Evolutionary conservation across 305 asterid species (phyloP).

Genomic region (Euphrasia arctica): DNA sequence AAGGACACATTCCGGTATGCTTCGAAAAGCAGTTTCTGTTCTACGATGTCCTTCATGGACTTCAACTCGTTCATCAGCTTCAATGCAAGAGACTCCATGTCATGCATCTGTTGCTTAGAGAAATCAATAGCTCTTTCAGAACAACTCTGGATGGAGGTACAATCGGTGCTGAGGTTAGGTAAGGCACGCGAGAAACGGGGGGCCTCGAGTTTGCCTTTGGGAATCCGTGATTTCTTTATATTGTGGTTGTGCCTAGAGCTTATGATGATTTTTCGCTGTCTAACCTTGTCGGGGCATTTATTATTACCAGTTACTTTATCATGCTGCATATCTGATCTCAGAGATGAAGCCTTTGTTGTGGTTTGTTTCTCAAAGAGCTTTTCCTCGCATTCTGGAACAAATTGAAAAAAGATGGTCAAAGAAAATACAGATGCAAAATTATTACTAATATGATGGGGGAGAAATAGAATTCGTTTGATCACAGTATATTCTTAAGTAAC

Average conservation of each 20-base stretch:
- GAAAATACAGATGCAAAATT: neutral
- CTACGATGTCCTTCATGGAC: conserved; percentile 58
- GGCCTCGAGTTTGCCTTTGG: conserved; percentile 60
- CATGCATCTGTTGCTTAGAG: conserved; percentile 86
- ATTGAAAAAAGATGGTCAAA: conserved; percentile 24
- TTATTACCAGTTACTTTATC: conserved; percentile 32
- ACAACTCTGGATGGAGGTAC: conserved; percentile 53
- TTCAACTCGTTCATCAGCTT: conserved; percentile 68
- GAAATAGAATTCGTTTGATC: neutral
- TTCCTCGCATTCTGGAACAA: conserved; percentile 47
- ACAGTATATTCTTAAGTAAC: conserved; percentile 8
- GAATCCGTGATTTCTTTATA: conserved; percentile 41
- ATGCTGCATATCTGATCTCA: conserved; percentile 30
- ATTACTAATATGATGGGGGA: too few species aligned
- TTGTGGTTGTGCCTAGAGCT: conserved; percentile 35
- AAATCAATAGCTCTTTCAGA: conserved; percentile 81
- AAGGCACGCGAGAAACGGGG: conserved; percentile 56
- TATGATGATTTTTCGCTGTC: conserved; percentile 31
- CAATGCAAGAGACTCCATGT: conserved; percentile 66
- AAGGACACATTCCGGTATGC: conserved; percentile 47
- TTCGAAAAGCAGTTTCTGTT: conserved; percentile 55
- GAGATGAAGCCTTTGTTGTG: conserved; percentile 32
- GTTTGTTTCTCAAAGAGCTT: conserved; percentile 41
- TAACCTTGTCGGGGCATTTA: conserved; percentile 33
- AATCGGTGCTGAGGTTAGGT: conserved; percentile 46